phyloP scores from a whole-genome alignment of 768 basidiomycete genomes.

The Lyophyllum semitale region DNA sequence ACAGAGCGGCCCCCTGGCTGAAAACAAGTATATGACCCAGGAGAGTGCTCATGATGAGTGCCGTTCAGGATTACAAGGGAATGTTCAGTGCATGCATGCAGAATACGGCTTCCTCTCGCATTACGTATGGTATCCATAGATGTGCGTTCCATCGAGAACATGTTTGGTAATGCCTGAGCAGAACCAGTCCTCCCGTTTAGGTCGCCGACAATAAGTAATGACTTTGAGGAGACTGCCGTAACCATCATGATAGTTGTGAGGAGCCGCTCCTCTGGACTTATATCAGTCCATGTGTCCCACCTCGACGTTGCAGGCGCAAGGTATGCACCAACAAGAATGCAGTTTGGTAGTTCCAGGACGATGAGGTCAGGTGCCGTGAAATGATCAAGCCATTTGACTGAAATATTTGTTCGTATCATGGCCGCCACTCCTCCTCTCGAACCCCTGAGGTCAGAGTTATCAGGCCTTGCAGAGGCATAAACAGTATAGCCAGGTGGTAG shows the following conservation, averaged over 20 bases:
- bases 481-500: not conserved
- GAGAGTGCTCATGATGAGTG: not conserved
- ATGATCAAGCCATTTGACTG: not conserved
- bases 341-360: not conserved
- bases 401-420: not conserved
- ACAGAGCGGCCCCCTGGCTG: not conserved
- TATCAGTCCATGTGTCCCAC: not conserved
- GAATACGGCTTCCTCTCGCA: not conserved
- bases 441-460: not conserved
- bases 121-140: not conserved
- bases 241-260: not conserved
- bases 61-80: not conserved
- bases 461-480: not conserved
- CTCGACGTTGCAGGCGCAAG: not conserved
- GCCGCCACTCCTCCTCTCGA: not conserved
- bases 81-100: not conserved
- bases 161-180: not conserved
- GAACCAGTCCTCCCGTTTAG: not conserved
- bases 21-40: not conserved
- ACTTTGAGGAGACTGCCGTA: not conserved
- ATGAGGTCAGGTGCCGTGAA: not conserved
- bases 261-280: not conserved
- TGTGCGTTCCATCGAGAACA: not conserved
- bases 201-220: not conserved
- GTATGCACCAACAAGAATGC: not conserved